phyloP scores from a whole-genome alignment of 2,329 filamentous ascomycete genomes.

The Talaromyces sp. region DNA sequence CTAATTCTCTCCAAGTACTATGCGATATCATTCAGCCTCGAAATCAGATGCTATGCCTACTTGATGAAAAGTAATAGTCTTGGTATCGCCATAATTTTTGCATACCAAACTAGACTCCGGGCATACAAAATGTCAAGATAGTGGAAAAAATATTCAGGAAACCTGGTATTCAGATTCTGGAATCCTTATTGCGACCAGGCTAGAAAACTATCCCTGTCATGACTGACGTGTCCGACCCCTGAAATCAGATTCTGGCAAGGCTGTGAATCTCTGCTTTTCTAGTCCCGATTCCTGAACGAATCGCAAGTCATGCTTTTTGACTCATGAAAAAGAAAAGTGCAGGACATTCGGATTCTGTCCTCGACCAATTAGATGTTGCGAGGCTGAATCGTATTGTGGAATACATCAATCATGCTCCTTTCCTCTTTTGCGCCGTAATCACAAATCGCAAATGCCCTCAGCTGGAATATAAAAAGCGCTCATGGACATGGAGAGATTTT shows the following conservation, averaged over 20 bases:
- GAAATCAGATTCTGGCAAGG: not conserved
- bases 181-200: not conserved
- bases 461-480: not conserved
- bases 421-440: not conserved
- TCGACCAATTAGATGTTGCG: not conserved
- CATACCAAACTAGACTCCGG: not conserved
- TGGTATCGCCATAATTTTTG: too few species aligned
- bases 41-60: too few species aligned
- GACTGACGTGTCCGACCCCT: not conserved
- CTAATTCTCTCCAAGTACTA: not conserved
- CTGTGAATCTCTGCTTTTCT: not conserved
- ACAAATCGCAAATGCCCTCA: not conserved
- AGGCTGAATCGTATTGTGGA: conserved; percentile 7
- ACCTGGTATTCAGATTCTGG: too few species aligned
- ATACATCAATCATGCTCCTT: not conserved
- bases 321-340: not conserved
- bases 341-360: not conserved
- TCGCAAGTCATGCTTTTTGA: not conserved
- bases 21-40: too few species aligned
- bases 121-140: too few species aligned
- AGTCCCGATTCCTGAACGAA: not conserved
- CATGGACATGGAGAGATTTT: not conserved
- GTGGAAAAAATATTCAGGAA: too few species aligned
- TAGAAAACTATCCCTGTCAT: not conserved
- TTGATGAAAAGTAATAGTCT: too few species aligned